phyloP scores from a whole-genome alignment of 768 basidiomycete species.

The Leccinum variicolor region DNA sequence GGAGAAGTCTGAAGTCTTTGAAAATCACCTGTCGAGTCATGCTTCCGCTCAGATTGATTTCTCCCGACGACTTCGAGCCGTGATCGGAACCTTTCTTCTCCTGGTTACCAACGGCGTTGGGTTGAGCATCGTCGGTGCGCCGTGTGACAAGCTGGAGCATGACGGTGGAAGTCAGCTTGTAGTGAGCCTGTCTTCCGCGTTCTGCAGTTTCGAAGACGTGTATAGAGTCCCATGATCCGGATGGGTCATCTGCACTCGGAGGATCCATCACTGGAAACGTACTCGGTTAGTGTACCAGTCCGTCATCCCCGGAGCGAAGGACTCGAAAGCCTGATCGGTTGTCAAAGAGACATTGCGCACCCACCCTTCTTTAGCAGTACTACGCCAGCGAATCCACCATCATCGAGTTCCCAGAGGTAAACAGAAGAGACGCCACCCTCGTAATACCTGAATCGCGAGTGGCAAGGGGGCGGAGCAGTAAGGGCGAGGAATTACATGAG shows the following conservation, averaged over 20 bases:
- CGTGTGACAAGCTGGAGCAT: conserved; percentile 87
- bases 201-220: conserved; percentile 97
- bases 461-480: not conserved
- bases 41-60: conserved; percentile 86
- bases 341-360: conserved; percentile 14
- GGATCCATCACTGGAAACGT: conserved; percentile 57
- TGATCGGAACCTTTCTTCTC: conserved; percentile 41
- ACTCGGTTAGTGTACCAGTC: not conserved
- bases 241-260: conserved; percentile 52
- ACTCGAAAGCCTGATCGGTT: not conserved
- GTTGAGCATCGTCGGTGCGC: conserved; percentile 29
- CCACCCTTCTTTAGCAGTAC: conserved; percentile 93
- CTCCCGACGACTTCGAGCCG: conserved; percentile 62
- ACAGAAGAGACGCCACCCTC: conserved; percentile 98
- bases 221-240: conserved; percentile 96
- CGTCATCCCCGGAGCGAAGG: conserved; percentile 1
- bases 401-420: conserved; percentile 97
- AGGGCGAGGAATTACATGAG: not conserved
- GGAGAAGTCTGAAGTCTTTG: conserved; percentile 5
- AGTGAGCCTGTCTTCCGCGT: conserved; percentile 88
- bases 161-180: conserved; percentile 95
- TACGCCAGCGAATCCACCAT: conserved; percentile 94
- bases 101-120: conserved; percentile 13
- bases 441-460: conserved; percentile 64
- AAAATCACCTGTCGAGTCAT: conserved; percentile 90